phyloP scores from a whole-genome alignment of 495 filamentous ascomycete species.

The Aspergillus leporis region DNA sequence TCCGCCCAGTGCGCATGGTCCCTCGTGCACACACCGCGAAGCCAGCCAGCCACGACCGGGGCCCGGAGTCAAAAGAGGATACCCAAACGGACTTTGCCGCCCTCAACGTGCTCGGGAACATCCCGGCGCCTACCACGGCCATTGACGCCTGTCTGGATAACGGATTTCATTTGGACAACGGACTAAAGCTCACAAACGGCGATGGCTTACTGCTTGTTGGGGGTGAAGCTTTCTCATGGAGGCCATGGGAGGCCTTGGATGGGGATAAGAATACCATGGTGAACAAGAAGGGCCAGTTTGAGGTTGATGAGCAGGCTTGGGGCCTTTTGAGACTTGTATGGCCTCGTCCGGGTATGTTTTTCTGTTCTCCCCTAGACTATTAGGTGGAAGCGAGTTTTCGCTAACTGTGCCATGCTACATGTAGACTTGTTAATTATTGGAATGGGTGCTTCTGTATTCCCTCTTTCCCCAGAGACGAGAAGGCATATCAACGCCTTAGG shows the following conservation, averaged over 20 bases:
- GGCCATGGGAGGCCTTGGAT: constrained; percentile 62
- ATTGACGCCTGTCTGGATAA: constrained; percentile 60
- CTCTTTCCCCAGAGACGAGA: constrained; percentile 73
- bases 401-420: constrained; percentile 18
- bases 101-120: constrained; percentile 77
- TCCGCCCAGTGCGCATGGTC: constrained; percentile 38
- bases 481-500: constrained; percentile 72
- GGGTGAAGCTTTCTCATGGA: constrained; percentile 87
- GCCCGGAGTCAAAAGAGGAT: constrained; percentile 57
- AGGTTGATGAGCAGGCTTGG: constrained; percentile 68
- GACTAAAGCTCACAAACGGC: constrained; percentile 63
- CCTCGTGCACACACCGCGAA: constrained; percentile 42
- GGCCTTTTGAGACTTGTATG: constrained; percentile 76
- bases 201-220: constrained; percentile 72
- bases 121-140: constrained; percentile 72
- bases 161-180: constrained; percentile 50
- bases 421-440: constrained; percentile 88
- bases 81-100: constrained; percentile 73
- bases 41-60: constrained; percentile 53
- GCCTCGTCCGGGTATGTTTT: constrained; percentile 81
- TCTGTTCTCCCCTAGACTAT: constrained; percentile 12
- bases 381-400: constrained; percentile 7
- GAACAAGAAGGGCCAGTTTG: constrained; percentile 80
- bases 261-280: constrained; percentile 50
- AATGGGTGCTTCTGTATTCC: constrained; percentile 70